phyloP scores from a whole-genome alignment of 1,139 yeast species.

The Geotrichum reessii region DNA sequence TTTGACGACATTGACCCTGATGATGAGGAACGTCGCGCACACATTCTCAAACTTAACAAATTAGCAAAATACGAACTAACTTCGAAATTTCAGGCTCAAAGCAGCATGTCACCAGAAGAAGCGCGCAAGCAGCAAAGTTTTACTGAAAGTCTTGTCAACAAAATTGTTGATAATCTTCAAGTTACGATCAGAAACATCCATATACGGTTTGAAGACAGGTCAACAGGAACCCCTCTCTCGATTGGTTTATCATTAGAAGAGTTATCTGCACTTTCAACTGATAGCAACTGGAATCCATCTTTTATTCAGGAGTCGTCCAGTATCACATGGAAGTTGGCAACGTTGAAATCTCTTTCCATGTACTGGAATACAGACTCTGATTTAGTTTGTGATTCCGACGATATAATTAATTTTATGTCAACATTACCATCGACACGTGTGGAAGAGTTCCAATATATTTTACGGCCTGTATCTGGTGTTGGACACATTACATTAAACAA shows the following conservation, averaged over 20 bases:
- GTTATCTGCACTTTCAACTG: conserved; percentile 86
- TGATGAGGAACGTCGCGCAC: conserved; percentile 61
- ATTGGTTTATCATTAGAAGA: conserved; percentile 78
- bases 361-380: conserved; percentile 76
- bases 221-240: conserved; percentile 58
- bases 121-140: conserved; percentile 65
- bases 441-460: conserved; percentile 50
- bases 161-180: conserved; percentile 87
- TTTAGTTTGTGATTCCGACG: conserved; percentile 31
- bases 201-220: conserved; percentile 54
- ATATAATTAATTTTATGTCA: conserved; percentile 32
- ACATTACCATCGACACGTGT: conserved; percentile 24
- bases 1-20: conserved; percentile 47
- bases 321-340: conserved; percentile 69
- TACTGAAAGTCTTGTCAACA: conserved; percentile 79
- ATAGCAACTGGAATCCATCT: conserved; percentile 75
- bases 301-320: conserved; percentile 68
- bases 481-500: conserved; percentile 82
- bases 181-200: conserved; percentile 87
- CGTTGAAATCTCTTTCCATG: conserved; percentile 64
- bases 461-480: conserved; percentile 83
- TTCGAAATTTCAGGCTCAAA: conserved; percentile 32
- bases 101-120: conserved; percentile 50
- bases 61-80: conserved; percentile 31
- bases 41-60: conserved; percentile 59